Base-by-base conservation (phyloP, 768 basidiomycete species). In the Mycena galopus region DNA sequence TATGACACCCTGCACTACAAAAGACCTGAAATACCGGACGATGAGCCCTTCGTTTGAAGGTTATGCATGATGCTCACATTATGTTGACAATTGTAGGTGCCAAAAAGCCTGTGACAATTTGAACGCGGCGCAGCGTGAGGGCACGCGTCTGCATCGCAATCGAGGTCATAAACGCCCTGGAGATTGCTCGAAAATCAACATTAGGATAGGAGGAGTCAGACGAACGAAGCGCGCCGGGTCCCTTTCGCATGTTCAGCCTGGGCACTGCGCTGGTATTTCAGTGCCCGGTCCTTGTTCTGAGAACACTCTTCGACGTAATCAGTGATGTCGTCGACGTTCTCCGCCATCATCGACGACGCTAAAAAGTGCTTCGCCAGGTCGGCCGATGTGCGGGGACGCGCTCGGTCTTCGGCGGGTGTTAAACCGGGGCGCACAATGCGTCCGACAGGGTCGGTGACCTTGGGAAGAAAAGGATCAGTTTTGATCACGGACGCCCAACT, bases 281-380 rank as follows among this genome's bases (percentile, higher is more conserved):
- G 82, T 79, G 29, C 88, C 82, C 8, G 82, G 73, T 33, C 87
- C 88, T 90, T 44, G 88, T 84, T 14, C 86, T 87, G 2, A 57
- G 30, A 2, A 87, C 87, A 71, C 82, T 87, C 27, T 85, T 82
- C 0, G 70, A 66, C 16, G 78, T 92, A 92, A 0, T 81, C 75
- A 0, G 84, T 82, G 51, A 89, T 85, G 39, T 89, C 89, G 10
- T 79, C 80, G 1, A 77, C 79, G 78, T 91, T 92, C 10, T 72
- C 72, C 29, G 78, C 71, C 21, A 86, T 86, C 0, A 84, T 42
- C 11, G 79, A 50, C 4, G 88, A 90, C 14, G 77, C 73, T 55
- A 75, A 79, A 77, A 88, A 90, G 73, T 86, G 81, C 2, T 82
- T 76, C 0, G 86, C 91, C 73, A 93, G 91, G 76, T 93, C 91